phyloP scores from a whole-genome alignment of 805 yeast species.

The Scheffersomyces spartinae region DNA sequence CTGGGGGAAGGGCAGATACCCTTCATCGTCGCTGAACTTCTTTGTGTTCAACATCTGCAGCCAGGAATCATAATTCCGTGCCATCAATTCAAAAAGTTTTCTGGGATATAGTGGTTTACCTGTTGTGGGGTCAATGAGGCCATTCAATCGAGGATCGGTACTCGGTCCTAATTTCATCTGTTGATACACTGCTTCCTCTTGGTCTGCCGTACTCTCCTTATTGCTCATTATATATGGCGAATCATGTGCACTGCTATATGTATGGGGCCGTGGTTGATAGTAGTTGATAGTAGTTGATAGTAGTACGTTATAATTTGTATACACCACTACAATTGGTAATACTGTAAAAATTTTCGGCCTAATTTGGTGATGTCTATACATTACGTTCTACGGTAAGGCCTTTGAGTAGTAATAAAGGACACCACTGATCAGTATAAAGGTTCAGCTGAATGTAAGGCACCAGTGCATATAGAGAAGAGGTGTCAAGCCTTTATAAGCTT shows the following conservation, averaged over 20 bases:
- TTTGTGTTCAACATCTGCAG: conserved; percentile 19
- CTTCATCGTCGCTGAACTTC: conserved; percentile 13
- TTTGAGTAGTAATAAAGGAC: too few species aligned
- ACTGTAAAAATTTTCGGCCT: too few species aligned
- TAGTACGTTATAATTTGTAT: too few species aligned
- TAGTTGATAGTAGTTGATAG: too few species aligned
- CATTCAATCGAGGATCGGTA: neutral
- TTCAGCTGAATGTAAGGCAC: neutral
- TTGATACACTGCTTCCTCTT: neutral
- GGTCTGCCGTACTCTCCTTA: neutral
- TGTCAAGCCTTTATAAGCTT: neutral
- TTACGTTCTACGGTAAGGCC: too few species aligned
- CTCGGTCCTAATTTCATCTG: neutral
- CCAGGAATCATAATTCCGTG: conserved; percentile 28
- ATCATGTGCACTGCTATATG: neutral
- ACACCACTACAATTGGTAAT: too few species aligned
- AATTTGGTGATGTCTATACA: too few species aligned
- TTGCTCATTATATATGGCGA: neutral
- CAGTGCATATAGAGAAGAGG: neutral
- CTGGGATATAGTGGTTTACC: conserved; percentile 11
- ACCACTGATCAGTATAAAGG: too few species aligned
- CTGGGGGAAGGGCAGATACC: conserved; percentile 18
- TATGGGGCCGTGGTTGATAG: too few species aligned
- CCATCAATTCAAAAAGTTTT: conserved; percentile 18
- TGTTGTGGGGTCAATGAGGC: neutral